phyloP scores from a whole-genome alignment of 1,139 yeast genomes.

The Protomyces macrosporus region DNA sequence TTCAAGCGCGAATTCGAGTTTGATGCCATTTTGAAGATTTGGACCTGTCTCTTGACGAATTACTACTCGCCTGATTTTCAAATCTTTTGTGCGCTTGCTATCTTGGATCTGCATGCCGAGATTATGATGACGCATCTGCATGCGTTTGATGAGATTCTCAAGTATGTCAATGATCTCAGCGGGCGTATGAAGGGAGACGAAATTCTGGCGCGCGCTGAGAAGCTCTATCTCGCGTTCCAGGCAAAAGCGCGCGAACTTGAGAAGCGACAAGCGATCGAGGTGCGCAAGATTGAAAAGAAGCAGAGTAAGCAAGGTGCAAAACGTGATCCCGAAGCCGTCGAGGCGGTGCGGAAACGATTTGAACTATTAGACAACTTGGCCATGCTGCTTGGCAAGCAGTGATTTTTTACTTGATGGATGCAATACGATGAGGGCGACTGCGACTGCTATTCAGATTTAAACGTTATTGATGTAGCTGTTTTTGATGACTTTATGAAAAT shows the following conservation, averaged over 20 bases:
- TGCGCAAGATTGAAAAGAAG: not conserved
- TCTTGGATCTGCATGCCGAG: conserved; percentile 77
- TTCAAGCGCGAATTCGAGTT: conserved; percentile 86
- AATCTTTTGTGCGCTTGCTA: conserved; percentile 76
- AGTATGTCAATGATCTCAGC: conserved; percentile 78
- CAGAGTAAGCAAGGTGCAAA: not conserved
- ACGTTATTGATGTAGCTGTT: not conserved
- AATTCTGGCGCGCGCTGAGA: conserved; percentile 17
- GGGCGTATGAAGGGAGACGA: conserved; percentile 20
- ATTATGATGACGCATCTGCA: conserved; percentile 66
- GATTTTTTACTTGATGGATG: not conserved
- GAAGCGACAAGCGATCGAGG: conserved; percentile 2
- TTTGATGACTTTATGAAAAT: not conserved
- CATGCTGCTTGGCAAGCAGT: not conserved
- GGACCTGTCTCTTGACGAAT: conserved; percentile 96
- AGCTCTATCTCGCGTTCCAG: conserved; percentile 20
- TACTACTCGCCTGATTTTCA: conserved; percentile 80
- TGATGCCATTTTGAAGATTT: conserved; percentile 67
- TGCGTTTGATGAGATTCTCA: conserved; percentile 83
- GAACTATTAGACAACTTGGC: not conserved
- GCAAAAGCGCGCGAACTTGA: conserved; percentile 15
- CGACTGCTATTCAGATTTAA: not conserved
- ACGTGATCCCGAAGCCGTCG: not conserved
- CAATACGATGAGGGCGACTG: not conserved
- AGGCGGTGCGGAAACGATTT: not conserved